A percentile compares a stretch with the other conserved stretches of the same genome.
Conservation (phyloP, 139 green algal genomes). For the Coelastrella sp. region DNA sequence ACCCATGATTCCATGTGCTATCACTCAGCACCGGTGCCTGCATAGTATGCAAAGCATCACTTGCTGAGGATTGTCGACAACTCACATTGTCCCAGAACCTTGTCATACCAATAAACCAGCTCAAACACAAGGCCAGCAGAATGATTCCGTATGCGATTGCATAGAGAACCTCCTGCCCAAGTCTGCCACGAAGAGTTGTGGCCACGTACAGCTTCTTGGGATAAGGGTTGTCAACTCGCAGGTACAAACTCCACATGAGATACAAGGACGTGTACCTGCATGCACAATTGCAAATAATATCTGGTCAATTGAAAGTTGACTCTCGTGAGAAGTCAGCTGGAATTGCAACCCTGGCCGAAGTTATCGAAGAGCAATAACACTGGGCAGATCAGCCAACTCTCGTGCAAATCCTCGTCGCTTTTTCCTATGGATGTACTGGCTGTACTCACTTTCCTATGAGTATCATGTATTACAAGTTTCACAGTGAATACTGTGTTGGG, state of each 20-base stretch:
- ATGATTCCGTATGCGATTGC: constrained; percentile 19
- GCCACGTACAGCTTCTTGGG: constrained; percentile 5
- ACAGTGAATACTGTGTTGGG: too few relatives aligned
- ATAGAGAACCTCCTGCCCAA: neutral
- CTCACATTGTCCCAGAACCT: constrained; percentile 42
- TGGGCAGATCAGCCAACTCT: too few relatives aligned
- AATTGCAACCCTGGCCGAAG: too few relatives aligned
- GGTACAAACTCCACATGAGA: constrained; percentile 41
- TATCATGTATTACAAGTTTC: too few relatives aligned
- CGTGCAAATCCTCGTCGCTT: too few relatives aligned
- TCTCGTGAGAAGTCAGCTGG: too few relatives aligned
- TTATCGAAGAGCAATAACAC: too few relatives aligned
- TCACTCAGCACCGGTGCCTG: too few relatives aligned
- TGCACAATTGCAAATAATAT: neutral
- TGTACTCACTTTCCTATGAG: neutral
- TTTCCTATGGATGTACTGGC: too few relatives aligned
- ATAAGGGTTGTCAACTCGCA: constrained; percentile 13
- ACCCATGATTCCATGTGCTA: too few relatives aligned
- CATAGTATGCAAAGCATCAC: neutral
- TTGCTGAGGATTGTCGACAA: neutral
- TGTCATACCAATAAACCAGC: constrained; percentile 39
- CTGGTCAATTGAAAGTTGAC: too few relatives aligned
- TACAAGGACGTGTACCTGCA: constrained; percentile 36
- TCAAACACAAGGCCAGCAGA: constrained; percentile 19
- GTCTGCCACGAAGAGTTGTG: neutral